Evolutionary conservation across 768 basidiomycete genomes (phyloP), one percentile per base, ranked within the genome.

Genomic region (Kwoniella europaea): DNA sequence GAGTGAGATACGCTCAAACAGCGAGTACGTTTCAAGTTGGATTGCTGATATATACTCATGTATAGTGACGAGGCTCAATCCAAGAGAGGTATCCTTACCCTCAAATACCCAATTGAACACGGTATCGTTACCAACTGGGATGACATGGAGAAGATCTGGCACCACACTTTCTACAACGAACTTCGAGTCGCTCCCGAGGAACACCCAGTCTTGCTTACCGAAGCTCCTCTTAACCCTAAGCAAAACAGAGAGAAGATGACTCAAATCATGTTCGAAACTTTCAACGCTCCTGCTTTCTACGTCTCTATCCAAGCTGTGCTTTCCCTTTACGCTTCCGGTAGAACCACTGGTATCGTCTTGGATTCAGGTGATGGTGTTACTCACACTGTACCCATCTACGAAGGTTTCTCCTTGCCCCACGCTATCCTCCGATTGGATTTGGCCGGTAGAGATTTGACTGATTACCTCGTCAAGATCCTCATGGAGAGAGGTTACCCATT

Each of bases 71-170:
- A 94, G 83, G 92, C 92, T 53, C 92, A 94, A 82, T 91, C 92
- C 46, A 94, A 97, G 88, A 91, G 94, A 85, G 94, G 94, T 88
- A 93, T 96, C 84, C 88, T 96, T 74, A 91, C 91, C 57, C 86
- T 96, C 79, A 94, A 94, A 86, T 93, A 96, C 86, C 94, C 92
- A 63, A 93, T 93, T 77, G 92, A 94, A 84, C 92, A 93, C 86
- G 92, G 92, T 85, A 91, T 93, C 82, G 92, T 96, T 84, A 94
- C 93, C 85, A 94, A 97, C 89, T 97, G 94, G 94, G 94, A 95
- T 80, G 94, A 95, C 85, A 95, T 95, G 93, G 94, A 96, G 87
- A 94, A 95, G 87, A 95, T 95, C 84, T 96, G 93, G 93, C 93
- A 94, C 84, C 93, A 95, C 87, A 94, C 94, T 42, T 96, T 95